Percentiles rank a stretch among this genome's conserved stretches.
Conservation (phyloP, 306 rosid species). For the Corylus heterophylla region DNA sequence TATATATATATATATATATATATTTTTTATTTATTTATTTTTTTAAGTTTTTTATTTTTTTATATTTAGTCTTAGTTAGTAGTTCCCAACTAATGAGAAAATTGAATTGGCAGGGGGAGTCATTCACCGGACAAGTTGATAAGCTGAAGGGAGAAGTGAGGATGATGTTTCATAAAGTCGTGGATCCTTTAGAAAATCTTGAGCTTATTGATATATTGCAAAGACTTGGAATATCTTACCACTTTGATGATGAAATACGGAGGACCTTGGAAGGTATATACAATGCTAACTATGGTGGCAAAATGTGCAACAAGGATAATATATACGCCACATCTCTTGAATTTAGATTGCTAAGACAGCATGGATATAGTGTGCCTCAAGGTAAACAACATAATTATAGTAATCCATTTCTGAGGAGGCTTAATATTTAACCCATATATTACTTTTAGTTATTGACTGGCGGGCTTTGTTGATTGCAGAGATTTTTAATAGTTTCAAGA, state of each 20-base stretch:
- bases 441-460: too few species aligned
- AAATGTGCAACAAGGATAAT: not conserved
- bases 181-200: constrained; percentile 18
- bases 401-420: too few species aligned
- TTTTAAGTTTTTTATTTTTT: not conserved
- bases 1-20: too few species aligned
- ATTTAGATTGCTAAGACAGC: constrained; percentile 16
- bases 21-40: too few species aligned
- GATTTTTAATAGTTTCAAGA: constrained; percentile 2
- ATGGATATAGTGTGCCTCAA: not conserved
- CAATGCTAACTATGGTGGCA: not conserved
- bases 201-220: constrained; percentile 23
- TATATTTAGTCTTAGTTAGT: not conserved
- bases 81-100: not conserved
- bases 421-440: too few species aligned
- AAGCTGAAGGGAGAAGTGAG: constrained; percentile 17
- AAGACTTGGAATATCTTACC: constrained; percentile 22
- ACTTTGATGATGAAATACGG: constrained; percentile 13
- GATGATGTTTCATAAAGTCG: not conserved
- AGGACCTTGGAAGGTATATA: not conserved
- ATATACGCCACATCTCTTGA: constrained; percentile 16
- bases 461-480: constrained; percentile 4
- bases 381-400: not conserved
- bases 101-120: constrained; percentile 9
- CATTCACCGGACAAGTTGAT: not conserved